A percentile compares a stretch with the other conserved stretches of the same genome.
phyloP scores from a whole-genome alignment of 768 basidiomycete species.

The Inosperma sp. region DNA sequence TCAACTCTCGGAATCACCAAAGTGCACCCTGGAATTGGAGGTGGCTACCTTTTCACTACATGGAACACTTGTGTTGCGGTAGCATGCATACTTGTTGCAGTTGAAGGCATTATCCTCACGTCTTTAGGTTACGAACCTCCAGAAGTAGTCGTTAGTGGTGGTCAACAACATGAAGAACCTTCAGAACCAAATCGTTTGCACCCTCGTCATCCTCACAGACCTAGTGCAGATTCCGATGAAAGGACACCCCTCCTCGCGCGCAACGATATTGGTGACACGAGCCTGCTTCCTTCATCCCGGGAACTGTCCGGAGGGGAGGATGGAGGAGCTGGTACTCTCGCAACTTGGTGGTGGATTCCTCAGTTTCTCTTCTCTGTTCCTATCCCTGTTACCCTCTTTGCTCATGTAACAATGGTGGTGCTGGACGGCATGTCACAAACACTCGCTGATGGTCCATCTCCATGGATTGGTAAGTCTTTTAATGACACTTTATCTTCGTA shows the following conservation, averaged over 20 bases:
- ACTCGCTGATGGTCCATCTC: conserved; percentile 27
- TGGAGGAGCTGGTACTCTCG: conserved; percentile 11
- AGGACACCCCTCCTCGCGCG: conserved; percentile 21
- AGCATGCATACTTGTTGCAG: conserved; percentile 34
- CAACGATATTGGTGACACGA: background rate
- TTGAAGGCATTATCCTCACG: conserved; percentile 29
- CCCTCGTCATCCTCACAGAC: conserved; percentile 8
- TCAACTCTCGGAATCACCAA: conserved; percentile 43
- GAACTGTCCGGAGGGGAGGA: background rate
- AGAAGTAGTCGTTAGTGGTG: conserved; percentile 14
- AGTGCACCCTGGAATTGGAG: conserved; percentile 36
- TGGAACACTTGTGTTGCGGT: conserved; percentile 48
- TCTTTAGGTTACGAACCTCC: conserved; percentile 3
- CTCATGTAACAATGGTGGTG: conserved; percentile 25
- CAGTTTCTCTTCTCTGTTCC: conserved; percentile 28
- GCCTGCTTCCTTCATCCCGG: conserved; percentile 6
- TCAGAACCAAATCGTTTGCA: conserved; percentile 8
- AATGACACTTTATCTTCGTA: background rate
- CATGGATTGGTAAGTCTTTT: conserved; percentile 20
- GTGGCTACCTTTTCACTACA: conserved; percentile 52
- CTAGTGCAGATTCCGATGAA: conserved; percentile 16
- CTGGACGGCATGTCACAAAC: conserved; percentile 27
- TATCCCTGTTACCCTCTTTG: conserved; percentile 25
- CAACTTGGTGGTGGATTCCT: conserved; percentile 28
- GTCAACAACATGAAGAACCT: conserved; percentile 13